Conservation (phyloP, 1,284 basidiomycete genomes). For the Austroboletus rostrupii region DNA sequence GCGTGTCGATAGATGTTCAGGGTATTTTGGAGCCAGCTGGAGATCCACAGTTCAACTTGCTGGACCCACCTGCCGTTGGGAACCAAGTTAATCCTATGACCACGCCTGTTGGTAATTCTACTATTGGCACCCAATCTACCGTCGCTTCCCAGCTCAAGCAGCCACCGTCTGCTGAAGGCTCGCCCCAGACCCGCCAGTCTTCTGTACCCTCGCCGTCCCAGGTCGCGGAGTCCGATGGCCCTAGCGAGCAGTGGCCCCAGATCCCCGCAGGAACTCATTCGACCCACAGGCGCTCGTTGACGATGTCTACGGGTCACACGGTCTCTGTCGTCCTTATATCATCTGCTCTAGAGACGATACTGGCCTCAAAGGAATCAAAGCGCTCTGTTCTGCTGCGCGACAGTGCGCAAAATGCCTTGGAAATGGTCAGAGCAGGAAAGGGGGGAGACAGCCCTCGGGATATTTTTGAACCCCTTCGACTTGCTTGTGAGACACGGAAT, state of each 20-base stretch:
- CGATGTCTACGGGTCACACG: constrained; percentile 65
- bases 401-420: constrained; percentile 78
- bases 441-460: constrained; percentile 73
- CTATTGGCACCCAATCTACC: constrained; percentile 1
- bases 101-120: constrained; percentile 1
- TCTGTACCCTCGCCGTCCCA: constrained; percentile 7
- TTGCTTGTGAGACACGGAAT: constrained; percentile 90
- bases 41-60: neutral
- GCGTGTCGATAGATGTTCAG: neutral
- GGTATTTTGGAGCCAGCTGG: neutral
- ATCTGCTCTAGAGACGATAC: constrained; percentile 84
- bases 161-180: constrained; percentile 7
- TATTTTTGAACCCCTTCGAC: constrained; percentile 87
- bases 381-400: constrained; percentile 78
- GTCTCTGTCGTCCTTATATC: constrained; percentile 80
- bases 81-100: constrained; percentile 3
- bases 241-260: constrained; percentile 13
- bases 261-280: constrained; percentile 20
- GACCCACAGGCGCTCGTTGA: constrained; percentile 57
- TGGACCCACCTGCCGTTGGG: neutral
- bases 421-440: constrained; percentile 72
- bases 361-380: constrained; percentile 86
- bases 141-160: constrained; percentile 2
- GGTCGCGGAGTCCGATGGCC: constrained; percentile 9
- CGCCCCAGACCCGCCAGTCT: constrained; percentile 1